Evolutionary conservation across 75 land plant genomes (phyloP).

Genomic region (Pinus albicaulis): DNA sequence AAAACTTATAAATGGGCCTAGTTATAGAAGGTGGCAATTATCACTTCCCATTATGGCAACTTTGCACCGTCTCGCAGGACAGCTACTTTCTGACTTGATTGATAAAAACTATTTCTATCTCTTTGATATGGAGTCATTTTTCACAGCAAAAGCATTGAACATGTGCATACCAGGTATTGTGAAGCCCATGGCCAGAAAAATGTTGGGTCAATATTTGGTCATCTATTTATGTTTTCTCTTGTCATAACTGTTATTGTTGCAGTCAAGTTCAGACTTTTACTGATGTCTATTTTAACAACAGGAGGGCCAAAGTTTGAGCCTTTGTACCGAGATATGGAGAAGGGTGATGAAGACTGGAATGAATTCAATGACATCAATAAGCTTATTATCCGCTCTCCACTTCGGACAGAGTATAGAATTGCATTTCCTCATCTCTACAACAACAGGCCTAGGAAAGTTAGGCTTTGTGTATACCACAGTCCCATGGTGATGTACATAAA

Average conservation of each 20-base stretch:
- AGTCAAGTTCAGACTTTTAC: neutral
- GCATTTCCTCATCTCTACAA: conserved; percentile 98
- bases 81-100: conserved; percentile 90
- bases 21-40: conserved; percentile 95
- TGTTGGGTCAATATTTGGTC: neutral
- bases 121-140: conserved; percentile 99
- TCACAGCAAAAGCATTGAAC: conserved; percentile 97
- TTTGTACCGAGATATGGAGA: conserved; percentile 98
- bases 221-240: neutral
- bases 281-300: conserved; percentile 15
- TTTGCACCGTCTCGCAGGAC: conserved; percentile 95
- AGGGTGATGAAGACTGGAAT: conserved; percentile 99
- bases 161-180: conserved; percentile 98
- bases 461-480: conserved; percentile 87
- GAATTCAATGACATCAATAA: conserved; percentile 99
- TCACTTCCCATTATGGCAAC: conserved; percentile 99
- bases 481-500: conserved; percentile 99
- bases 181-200: neutral
- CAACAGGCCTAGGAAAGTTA: conserved; percentile 95
- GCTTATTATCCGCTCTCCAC: conserved; percentile 93
- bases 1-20: conserved; percentile 96
- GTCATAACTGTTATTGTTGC: neutral
- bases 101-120: conserved; percentile 96
- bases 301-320: conserved; percentile 99
- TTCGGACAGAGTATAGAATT: conserved; percentile 91